Evolutionary conservation across 805 yeast species (phyloP).

Genomic region (Hanseniaspora lindneri): DNA sequence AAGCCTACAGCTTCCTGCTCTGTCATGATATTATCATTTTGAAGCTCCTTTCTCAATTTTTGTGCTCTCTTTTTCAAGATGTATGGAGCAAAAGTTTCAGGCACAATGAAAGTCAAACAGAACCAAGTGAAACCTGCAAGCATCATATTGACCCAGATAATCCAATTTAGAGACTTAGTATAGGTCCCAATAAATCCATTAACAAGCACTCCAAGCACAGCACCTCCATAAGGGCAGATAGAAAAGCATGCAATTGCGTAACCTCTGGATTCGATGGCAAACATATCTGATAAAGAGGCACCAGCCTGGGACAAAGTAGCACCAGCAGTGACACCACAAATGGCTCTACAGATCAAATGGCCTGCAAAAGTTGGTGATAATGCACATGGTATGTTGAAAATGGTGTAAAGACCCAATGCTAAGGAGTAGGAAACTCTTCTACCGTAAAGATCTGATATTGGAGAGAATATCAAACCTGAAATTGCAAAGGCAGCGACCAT

Average conservation of each 20-base stretch:
- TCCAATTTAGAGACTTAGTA: slow-evolving; percentile 53
- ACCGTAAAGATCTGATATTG: slow-evolving; percentile 74
- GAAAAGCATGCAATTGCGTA: slow-evolving; percentile 84
- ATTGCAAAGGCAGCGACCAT: slow-evolving; percentile 83
- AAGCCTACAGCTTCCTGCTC: slow-evolving; percentile 81
- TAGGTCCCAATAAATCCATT: slow-evolving; percentile 74
- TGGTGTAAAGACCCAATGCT: slow-evolving; percentile 59
- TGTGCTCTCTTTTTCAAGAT: slow-evolving; percentile 57
- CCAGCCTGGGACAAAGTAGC: slow-evolving; percentile 80
- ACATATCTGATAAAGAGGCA: slow-evolving; percentile 83
- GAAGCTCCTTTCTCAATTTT: slow-evolving; percentile 62
- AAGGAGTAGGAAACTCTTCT: slow-evolving; percentile 72
- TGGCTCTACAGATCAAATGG: slow-evolving; percentile 66
- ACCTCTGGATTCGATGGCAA: slow-evolving; percentile 70
- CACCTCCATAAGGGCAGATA: slow-evolving; percentile 87
- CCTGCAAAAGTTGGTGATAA: slow-evolving; percentile 73
- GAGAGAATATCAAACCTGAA: slow-evolving; percentile 86
- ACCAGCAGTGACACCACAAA: slow-evolving; percentile 76
- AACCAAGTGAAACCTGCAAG: slow-evolving; percentile 81
- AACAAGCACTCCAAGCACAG: slow-evolving; percentile 78
- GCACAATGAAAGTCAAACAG: slow-evolving; percentile 42
- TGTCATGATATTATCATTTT: slow-evolving; percentile 75
- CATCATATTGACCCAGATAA: slow-evolving; percentile 87
- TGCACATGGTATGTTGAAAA: slow-evolving; percentile 82
- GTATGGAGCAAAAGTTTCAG: slow-evolving; percentile 88